Percentiles rank a stretch among this genome's conserved stretches.
phyloP scores from a whole-genome alignment of 495 filamentous ascomycete species.

The Bacidia rubella region DNA sequence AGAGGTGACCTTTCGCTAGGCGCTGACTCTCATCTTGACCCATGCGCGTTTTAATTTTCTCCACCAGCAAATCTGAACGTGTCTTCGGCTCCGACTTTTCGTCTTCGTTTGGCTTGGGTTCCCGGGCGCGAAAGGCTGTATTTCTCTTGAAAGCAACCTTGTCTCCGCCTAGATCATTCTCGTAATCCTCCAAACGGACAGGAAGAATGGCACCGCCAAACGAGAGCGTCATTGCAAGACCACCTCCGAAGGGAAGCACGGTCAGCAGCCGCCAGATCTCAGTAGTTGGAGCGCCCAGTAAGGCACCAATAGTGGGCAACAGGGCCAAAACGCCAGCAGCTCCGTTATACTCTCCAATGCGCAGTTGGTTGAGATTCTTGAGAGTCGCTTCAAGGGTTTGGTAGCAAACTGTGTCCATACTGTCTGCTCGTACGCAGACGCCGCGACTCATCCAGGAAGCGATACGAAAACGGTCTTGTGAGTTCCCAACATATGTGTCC shows the following conservation, averaged over 20 bases:
- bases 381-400: background rate
- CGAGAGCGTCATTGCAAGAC: slow-evolving; percentile 9
- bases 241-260: slow-evolving; percentile 10
- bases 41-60: background rate
- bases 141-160: background rate
- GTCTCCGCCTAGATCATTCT: background rate
- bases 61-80: background rate
- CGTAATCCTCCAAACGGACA: slow-evolving; percentile 4
- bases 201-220: slow-evolving; percentile 13
- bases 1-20: slow-evolving; percentile 6
- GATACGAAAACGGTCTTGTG: background rate
- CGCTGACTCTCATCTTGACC: background rate
- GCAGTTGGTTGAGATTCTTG: background rate
- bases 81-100: background rate
- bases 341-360: slow-evolving; percentile 5
- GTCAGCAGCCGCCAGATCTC: slow-evolving; percentile 12
- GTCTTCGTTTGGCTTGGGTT: background rate
- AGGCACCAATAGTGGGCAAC: slow-evolving; percentile 13
- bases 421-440: background rate
- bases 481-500: background rate
- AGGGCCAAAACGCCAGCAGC: slow-evolving; percentile 10
- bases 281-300: slow-evolving; percentile 8
- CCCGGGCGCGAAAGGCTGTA: background rate
- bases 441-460: background rate
- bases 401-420: background rate